Base-by-base conservation (phyloP, 164 flowering plant species). In the Warburgia ugandensis region DNA sequence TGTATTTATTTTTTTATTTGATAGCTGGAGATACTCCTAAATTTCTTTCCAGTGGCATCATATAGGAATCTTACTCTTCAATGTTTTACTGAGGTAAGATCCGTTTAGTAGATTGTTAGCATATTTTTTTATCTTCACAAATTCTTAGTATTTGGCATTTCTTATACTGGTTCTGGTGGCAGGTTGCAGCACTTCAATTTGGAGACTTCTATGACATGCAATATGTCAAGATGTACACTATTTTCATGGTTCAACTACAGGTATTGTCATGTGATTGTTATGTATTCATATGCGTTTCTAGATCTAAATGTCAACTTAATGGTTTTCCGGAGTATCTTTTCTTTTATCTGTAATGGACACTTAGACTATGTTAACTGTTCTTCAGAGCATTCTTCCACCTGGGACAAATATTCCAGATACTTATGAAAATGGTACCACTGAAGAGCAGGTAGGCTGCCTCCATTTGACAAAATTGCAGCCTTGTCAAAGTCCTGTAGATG, bases 1-100 rank as follows among this genome's bases (percentile, higher is more conserved):
- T 22, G 17, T 28, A 13, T 20, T 14, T 25, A 21, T 45, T 31
- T 27, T 23, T 43, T 8, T 7, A 13, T 50, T n/a, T 55, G 51
- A 39, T 67, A 92, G 99, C 79, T 92, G 67, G 95, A 92, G 58
- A 92, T 86, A 47, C 81, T 92, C n/a, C 66, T 88, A 16, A 88
- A 84, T 28, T 83, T 86, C 62, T 89, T 92, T 40, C 94, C 95
- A 1, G 37, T 77, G 46, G 78, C 89, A 46, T 47, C 89, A 17
- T 92, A 86, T 66, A 78, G 97, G 42, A 92, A 92, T 68, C 91
- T 92, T 29, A 81, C 97, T 12, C 87, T 92, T 19, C 95, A 92
- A 55, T 88, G 97, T 64, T 74, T 92, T 40, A 84, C 94, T 14
- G 99, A 92, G 94, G 99, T 86, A 62, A 23, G 29, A 16, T n/a